Conservation (phyloP, 2,329 filamentous ascomycete species). For the Didymellaceae sp. region DNA sequence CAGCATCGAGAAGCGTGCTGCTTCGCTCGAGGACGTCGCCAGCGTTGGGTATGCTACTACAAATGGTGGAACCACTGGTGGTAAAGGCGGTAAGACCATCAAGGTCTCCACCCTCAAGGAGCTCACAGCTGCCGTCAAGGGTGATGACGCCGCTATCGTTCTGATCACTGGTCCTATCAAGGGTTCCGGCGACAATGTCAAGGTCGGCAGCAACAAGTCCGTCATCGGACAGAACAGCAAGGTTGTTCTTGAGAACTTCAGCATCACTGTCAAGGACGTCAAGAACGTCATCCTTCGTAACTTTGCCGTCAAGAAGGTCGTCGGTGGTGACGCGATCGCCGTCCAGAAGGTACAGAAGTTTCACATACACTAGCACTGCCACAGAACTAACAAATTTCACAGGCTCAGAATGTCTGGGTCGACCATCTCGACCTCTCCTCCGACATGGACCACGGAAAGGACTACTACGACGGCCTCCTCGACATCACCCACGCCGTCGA, state of each 20-base stretch:
- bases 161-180: slow-evolving; percentile 55
- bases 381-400: background rate
- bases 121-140: slow-evolving; percentile 54
- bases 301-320: slow-evolving; percentile 60
- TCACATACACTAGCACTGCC: too few relatives aligned
- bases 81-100: slow-evolving; percentile 45
- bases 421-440: slow-evolving; percentile 72
- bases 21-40: slow-evolving; percentile 36
- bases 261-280: slow-evolving; percentile 56
- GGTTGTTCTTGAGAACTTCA: slow-evolving; percentile 55
- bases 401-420: slow-evolving; percentile 64
- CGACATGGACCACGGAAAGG: slow-evolving; percentile 66
- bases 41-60: slow-evolving; percentile 42
- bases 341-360: slow-evolving; percentile 49
- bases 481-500: slow-evolving; percentile 70
- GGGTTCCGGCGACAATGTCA: slow-evolving; percentile 50
- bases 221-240: slow-evolving; percentile 58
- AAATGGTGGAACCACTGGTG: slow-evolving; percentile 50
- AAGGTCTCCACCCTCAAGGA: slow-evolving; percentile 47
- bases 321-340: slow-evolving; percentile 60
- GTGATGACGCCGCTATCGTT: slow-evolving; percentile 54
- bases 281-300: slow-evolving; percentile 66
- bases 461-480: slow-evolving; percentile 72
- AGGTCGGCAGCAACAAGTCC: slow-evolving; percentile 58
- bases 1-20: slow-evolving; percentile 35